Evolutionary conservation across 352 stramenopile species (phyloP), one percentile per base, ranked within the genome.

Genomic region (Globisporangium paroecandrum): DNA sequence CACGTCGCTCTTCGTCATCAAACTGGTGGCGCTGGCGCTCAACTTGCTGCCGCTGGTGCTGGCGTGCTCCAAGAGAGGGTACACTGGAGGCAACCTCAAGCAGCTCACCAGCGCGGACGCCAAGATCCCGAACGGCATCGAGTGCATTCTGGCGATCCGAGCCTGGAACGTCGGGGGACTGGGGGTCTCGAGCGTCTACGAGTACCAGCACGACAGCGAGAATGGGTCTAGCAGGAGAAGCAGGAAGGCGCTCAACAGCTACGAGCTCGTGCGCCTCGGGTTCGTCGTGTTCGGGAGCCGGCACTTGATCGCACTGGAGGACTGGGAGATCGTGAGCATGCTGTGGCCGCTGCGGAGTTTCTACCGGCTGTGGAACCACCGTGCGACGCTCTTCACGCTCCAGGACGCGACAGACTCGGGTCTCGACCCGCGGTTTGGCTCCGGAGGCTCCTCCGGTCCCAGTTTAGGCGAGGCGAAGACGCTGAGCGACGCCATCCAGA

Each of bases 1-100:
- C 61, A 47, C n/a, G 12, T 54, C 74, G 61, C 69, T 85, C 13
- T 78, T 83, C n/a, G n/a, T 59, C n/a, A 53, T 83, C 46, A 88
- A 88, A 54, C 20, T 86, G n/a, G 66, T 61, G 18, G 24, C 84
- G 29, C 65, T 86, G 13, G 69, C 47, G 0, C 34, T 84, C 60
- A 85, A 80, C 47, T 53, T 77, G 0, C 29, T 83, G 36, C 75
- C 77, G 29, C 53, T 88, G 2, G 18, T 78, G 4, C 58, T 85
- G 38, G 3, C 12, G 38, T 20, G 38, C 38, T 7, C 13, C 38
- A 20, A 15, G 12, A 46, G 3, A 20, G 5, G 38, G 13, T 46
- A 2, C 22, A 74, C 64, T 59, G 8, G 69, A 76, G 38, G 1
- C 25, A 6, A 15, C 12, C 22, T 13, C 0, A 24, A 65, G 18